These are phyloP conservation scores for Penicillium parvum DNA, from an alignment of 495 filamentous ascomycete genomes.

Conservation along the genomic window DNA sequence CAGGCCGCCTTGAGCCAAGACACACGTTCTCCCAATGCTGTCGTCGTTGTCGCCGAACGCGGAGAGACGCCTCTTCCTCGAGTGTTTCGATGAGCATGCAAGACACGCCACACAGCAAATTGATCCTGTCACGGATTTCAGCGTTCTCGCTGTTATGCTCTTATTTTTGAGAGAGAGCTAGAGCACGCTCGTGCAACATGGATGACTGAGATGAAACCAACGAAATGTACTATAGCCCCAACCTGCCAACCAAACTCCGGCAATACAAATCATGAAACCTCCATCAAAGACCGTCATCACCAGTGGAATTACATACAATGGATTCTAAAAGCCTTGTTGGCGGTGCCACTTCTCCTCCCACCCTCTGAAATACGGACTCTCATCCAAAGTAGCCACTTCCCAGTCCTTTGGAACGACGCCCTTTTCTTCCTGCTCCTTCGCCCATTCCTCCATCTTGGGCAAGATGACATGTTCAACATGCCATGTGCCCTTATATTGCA, in stretches of 20 bases:
- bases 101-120: too few relatives aligned
- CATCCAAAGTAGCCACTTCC: slow-evolving; percentile 72
- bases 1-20: too few relatives aligned
- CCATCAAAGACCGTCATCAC: not conserved
- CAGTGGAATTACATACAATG: not conserved
- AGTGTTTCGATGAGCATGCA: too few relatives aligned
- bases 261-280: not conserved
- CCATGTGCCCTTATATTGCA: slow-evolving; percentile 85
- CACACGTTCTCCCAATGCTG: too few relatives aligned
- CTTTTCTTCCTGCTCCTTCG: slow-evolving; percentile 61
- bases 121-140: too few relatives aligned
- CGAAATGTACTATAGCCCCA: slow-evolving; percentile 6
- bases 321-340: slow-evolving; percentile 62
- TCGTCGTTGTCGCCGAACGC: too few relatives aligned
- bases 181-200: too few relatives aligned
- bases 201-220: too few relatives aligned
- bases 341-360: slow-evolving; percentile 84
- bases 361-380: slow-evolving; percentile 75
- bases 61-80: too few relatives aligned
- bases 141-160: too few relatives aligned
- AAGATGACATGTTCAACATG: slow-evolving; percentile 73
- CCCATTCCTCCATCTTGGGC: slow-evolving; percentile 65
- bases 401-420: slow-evolving; percentile 61
- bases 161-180: too few relatives aligned
- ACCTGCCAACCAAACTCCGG: not conserved